Evolutionary conservation across 192 early-diverging fungal genomes (phyloP), one percentile per base, ranked within the genome.

Genomic region (Coemansia sp.): DNA sequence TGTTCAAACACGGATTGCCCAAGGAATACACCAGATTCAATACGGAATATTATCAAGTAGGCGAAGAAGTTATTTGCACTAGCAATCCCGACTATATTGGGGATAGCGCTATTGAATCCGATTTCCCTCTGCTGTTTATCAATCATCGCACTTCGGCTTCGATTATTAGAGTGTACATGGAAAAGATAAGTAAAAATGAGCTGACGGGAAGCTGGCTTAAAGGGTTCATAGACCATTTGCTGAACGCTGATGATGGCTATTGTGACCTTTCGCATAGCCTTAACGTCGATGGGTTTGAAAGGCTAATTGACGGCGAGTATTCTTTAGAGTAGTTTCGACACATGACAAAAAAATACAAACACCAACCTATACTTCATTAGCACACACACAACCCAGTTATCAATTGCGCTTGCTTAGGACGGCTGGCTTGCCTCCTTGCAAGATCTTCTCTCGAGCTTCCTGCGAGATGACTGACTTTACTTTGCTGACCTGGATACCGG

Each of bases 401-500:
- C 59, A 80, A 36, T 70, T 53, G 16, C 72, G 77, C 66, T 70
- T 73, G 62, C 65, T 66, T 10, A 80, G 38, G 31, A 59, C 62
- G 20, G 72, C 56, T 18, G 77, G 77, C 69, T 80, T 80, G 45
- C 69, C 65, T 18, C 77, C 77, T 56, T 59, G 58, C 72, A 80
- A 20, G 37, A 80, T 80, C 61, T 70, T 67, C 55, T 65, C 60
- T 9, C 77, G 59, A 18, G 77, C 77, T 28, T 80, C 77, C 2
- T 69, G 65, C 62, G 77, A 80, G 43, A 74, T 74, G 24, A 80
- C 69, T 2, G 77, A 80, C 69, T 80, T 80, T 69, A 80, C 77
- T 59, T 80, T 80, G 77, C 77, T 74, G 59, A 80, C 71, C 55
- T 80, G 77, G 59, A 80, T 80, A 2, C 77, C 77, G 38, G 77